These are phyloP conservation scores for Physaria fendleri DNA, from an alignment of 345 rosid species.

Conservation along the genomic window DNA sequence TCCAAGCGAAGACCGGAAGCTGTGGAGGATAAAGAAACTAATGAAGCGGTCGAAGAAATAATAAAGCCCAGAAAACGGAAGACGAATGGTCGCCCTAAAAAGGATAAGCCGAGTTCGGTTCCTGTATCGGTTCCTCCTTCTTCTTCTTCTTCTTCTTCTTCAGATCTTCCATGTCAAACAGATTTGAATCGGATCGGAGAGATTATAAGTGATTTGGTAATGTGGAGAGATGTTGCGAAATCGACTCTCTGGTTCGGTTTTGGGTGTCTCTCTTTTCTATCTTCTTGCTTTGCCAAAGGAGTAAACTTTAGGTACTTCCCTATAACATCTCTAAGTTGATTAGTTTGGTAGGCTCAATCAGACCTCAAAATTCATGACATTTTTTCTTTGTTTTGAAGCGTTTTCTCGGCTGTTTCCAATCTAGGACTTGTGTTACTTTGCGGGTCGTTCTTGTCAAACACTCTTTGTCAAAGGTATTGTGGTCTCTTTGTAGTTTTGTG, in stretches of 20 bases:
- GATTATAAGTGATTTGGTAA: constrained; percentile 48
- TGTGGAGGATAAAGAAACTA: constrained; percentile 49
- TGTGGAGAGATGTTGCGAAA: constrained; percentile 86
- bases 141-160: constrained; percentile 42
- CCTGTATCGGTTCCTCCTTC: constrained; percentile 38
- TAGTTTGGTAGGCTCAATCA: not conserved
- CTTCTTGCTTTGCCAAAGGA: constrained; percentile 76
- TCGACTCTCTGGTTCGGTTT: constrained; percentile 91
- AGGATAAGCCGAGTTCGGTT: constrained; percentile 44
- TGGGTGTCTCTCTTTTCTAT: constrained; percentile 60
- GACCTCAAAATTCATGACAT: not conserved
- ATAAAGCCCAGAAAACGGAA: constrained; percentile 49
- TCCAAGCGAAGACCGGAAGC: constrained; percentile 53
- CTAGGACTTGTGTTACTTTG: constrained; percentile 76
- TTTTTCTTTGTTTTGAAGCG: constrained; percentile 36
- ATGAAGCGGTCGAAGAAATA: constrained; percentile 36
- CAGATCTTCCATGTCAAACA: constrained; percentile 37
- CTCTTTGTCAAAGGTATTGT: constrained; percentile 58
- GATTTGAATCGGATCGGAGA: constrained; percentile 54
- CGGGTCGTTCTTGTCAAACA: constrained; percentile 76
- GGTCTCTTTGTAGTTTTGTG: not conserved
- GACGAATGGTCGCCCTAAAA: constrained; percentile 48
- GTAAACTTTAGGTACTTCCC: constrained; percentile 55
- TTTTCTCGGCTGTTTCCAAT: constrained; percentile 63
- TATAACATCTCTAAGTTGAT: not conserved